Conservation (phyloP, 2,329 filamentous ascomycete species). For the Tolypocladium ovalisporum region DNA sequence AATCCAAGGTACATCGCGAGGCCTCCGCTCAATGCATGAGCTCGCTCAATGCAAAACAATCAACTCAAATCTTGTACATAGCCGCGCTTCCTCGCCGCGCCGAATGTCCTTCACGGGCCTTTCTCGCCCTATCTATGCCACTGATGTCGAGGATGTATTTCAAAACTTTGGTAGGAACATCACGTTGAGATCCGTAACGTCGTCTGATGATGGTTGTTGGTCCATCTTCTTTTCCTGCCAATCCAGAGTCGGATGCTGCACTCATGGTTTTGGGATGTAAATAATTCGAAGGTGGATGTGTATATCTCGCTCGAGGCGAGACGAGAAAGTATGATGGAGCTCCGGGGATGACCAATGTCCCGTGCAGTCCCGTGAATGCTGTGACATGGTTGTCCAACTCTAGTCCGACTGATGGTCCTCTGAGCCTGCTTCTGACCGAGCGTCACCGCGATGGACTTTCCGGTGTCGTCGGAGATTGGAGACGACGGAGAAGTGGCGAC, state of each 20-base stretch:
- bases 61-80: conserved; percentile 19
- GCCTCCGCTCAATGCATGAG: neutral
- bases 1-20: conserved; percentile 4
- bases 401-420: conserved; percentile 53
- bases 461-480: conserved; percentile 90
- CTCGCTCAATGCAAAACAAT: conserved; percentile 12
- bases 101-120: conserved; percentile 6
- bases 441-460: conserved; percentile 77
- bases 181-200: conserved; percentile 2
- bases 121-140: conserved; percentile 8
- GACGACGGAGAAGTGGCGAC: conserved; percentile 92
- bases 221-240: neutral
- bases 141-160: conserved; percentile 6
- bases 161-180: conserved; percentile 1
- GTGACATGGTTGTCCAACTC: conserved; percentile 2
- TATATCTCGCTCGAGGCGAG: neutral
- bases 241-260: neutral
- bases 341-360: neutral
- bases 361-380: neutral
- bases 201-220: neutral
- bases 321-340: neutral
- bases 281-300: neutral
- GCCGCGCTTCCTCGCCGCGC: conserved; percentile 6
- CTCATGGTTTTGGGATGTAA: neutral
- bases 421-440: conserved; percentile 50